Evolutionary conservation across 805 yeast species (phyloP).

Genomic region (Candida wancherniae): DNA sequence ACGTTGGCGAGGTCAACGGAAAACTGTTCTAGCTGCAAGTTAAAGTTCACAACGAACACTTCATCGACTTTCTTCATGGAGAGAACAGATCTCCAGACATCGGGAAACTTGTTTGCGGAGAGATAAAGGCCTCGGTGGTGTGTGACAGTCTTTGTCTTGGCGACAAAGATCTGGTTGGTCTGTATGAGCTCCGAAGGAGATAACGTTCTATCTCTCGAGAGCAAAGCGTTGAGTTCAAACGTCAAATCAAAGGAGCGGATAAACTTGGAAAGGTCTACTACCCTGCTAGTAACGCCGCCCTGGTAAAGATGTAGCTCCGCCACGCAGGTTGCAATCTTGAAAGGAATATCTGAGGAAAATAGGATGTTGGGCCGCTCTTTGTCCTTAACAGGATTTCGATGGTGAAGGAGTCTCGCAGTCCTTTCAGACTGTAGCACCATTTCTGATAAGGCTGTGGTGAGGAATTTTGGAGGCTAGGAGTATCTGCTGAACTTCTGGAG

Average conservation of each 20-base stretch:
- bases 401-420: constrained; percentile 8
- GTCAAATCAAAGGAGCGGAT: constrained; percentile 22
- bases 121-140: constrained; percentile 1
- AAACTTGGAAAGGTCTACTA: constrained; percentile 14
- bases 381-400: constrained; percentile 19
- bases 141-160: constrained; percentile 15
- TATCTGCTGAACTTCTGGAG: too few relatives aligned
- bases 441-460: too few relatives aligned
- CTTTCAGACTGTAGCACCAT: constrained; percentile 2
- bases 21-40: constrained; percentile 22
- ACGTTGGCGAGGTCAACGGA: constrained; percentile 16
- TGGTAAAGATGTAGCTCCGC: constrained; percentile 12
- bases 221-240: constrained; percentile 32
- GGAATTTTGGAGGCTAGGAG: too few relatives aligned
- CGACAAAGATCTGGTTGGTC: constrained; percentile 31
- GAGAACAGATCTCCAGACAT: constrained; percentile 13
- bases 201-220: constrained; percentile 25
- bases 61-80: constrained; percentile 18
- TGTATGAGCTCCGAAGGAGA: constrained; percentile 31
- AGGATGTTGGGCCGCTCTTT: constrained; percentile 34
- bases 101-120: constrained; percentile 7
- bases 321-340: constrained; percentile 18
- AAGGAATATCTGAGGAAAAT: constrained; percentile 33
- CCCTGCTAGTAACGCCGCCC: constrained; percentile 11
- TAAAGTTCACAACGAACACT: constrained; percentile 30